Base-by-base conservation (phyloP, 2,329 filamentous ascomycete species). In the Byssochlamys sp. region DNA sequence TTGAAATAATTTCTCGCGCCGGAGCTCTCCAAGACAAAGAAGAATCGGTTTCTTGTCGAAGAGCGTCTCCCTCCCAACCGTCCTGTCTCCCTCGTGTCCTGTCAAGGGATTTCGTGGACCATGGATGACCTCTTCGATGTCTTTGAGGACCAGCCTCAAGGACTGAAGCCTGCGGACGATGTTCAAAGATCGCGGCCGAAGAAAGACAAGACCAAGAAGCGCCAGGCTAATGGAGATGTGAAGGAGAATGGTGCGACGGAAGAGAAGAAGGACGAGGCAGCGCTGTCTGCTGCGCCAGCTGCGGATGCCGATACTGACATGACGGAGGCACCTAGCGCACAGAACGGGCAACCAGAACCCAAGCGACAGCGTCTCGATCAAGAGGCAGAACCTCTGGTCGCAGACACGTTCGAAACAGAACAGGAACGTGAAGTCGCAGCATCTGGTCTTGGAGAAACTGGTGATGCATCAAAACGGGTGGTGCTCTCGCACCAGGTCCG, bases 401-500 rank as follows among this genome's bases (percentile, higher is more conserved):
- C 92, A 24, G 94, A 99, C 76, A 85, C 87, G 11, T 99, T 99
- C 73, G 86, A 97, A 77, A 97, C 94, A 11, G 91, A 94, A 69
- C 86, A 96, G 75, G 95, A 91, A 62, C 83, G 92, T 79, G 90
- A 97, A 74, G 83, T 99, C 45, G 90, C 88, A 25, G 88, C 87
- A 27, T 87, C 90, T 31, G 91, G 89, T 63, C 80, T 79, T 60
- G 84, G 81, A 69, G 80, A 75, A 60, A 79, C 73, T 71, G 84
- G 83, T 62, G 88, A 91, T 56, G 78, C 81, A 28, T 78, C 81
- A 28, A 79, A 84, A 52, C 63, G 69, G 14, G 84, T 99, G 28
- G 87, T 95, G 25, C 77, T 99, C 55, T 92, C 90, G 52, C 95
- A 99, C 78, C 96, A 99, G 77, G 95, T 99, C 66, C 91, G 95